These are phyloP conservation scores for Boletus huronensis DNA, from an alignment of 768 basidiomycete species.

Conservation along the genomic window DNA sequence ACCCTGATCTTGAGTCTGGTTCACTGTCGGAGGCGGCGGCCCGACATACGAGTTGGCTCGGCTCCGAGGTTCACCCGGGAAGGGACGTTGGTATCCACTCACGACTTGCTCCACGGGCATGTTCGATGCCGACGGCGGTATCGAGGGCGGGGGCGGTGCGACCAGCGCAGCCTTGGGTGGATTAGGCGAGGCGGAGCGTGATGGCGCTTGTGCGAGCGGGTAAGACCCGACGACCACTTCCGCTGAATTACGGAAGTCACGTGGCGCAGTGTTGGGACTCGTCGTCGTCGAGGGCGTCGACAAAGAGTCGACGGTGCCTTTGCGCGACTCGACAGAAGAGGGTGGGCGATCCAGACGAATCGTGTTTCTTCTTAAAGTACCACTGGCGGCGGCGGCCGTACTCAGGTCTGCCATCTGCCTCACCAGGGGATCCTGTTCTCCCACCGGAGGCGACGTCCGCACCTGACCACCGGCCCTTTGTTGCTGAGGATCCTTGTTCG, in stretches of 20 bases:
- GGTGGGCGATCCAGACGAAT: constrained; percentile 24
- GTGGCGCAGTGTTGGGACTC: constrained; percentile 14
- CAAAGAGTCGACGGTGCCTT: constrained; percentile 24
- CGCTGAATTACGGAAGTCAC: constrained; percentile 74
- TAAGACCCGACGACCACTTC: constrained; percentile 77
- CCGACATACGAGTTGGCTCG: constrained; percentile 47
- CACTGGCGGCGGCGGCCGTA: constrained; percentile 25
- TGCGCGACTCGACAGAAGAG: constrained; percentile 24
- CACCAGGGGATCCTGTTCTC: constrained; percentile 57
- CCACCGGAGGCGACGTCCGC: constrained; percentile 34
- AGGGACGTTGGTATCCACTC: constrained; percentile 72
- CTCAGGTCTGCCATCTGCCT: constrained; percentile 60
- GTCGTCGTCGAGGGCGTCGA: constrained; percentile 25
- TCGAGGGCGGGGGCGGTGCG: constrained; percentile 49
- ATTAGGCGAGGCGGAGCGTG: constrained; percentile 74
- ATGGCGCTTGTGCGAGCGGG: constrained; percentile 48
- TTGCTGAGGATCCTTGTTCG: constrained; percentile 60
- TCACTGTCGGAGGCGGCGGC: constrained; percentile 25
- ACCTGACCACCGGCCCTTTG: constrained; percentile 16
- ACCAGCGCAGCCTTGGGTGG: constrained; percentile 72
- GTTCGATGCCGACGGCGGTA: constrained; percentile 38
- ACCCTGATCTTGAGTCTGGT: constrained; percentile 32
- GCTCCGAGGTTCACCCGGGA: constrained; percentile 79
- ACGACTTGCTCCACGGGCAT: constrained; percentile 74
- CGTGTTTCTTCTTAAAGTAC: constrained; percentile 18